Percentiles rank a stretch among this genome's conserved stretches.
phyloP scores from a whole-genome alignment of 495 filamentous ascomycete genomes.

The Neurospora sp. region DNA sequence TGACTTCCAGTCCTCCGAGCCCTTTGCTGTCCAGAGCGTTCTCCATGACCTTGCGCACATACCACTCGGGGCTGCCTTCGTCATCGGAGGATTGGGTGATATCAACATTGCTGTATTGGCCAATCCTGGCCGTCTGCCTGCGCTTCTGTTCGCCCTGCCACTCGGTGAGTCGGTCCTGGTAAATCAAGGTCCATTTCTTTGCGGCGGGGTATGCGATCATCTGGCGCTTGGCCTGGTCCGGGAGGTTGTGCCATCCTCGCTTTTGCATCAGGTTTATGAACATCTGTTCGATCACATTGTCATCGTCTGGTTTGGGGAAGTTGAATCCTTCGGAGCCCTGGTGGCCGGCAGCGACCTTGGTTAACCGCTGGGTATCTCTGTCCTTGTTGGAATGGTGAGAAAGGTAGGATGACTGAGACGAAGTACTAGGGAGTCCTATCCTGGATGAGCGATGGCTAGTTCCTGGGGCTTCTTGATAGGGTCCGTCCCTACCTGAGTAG shows the following conservation, averaged over 20 bases:
- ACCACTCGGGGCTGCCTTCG: conserved; percentile 96
- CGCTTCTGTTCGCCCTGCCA: conserved; percentile 91
- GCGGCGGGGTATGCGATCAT: conserved; percentile 87
- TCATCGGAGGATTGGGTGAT: conserved; percentile 72
- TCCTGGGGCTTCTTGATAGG: conserved; percentile 54
- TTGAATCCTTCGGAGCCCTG: conserved; percentile 51
- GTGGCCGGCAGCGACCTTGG: conserved; percentile 38
- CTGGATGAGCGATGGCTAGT: conserved; percentile 58
- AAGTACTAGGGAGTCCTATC: conserved; percentile 37
- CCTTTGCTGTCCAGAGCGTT: conserved; percentile 88
- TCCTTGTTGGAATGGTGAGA: conserved; percentile 29
- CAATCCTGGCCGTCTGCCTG: conserved; percentile 57
- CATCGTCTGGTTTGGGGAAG: conserved; percentile 63
- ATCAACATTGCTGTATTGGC: conserved; percentile 44
- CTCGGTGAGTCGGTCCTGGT: conserved; percentile 89
- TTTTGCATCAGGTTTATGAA: conserved; percentile 94
- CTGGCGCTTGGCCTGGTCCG: conserved; percentile 88
- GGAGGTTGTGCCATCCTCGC: conserved; percentile 89
- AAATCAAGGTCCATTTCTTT: conserved; percentile 96
- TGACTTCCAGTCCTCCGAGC: conserved; percentile 83
- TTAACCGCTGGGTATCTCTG: conserved; percentile 41
- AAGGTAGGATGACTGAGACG: conserved; percentile 39
- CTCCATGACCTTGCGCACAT: conserved; percentile 93
- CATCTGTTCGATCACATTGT: conserved; percentile 79
- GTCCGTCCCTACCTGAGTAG: conserved; percentile 61